Conservation (phyloP, 2,329 filamentous ascomycete species). For the Talaromyces atroroseus region DNA sequence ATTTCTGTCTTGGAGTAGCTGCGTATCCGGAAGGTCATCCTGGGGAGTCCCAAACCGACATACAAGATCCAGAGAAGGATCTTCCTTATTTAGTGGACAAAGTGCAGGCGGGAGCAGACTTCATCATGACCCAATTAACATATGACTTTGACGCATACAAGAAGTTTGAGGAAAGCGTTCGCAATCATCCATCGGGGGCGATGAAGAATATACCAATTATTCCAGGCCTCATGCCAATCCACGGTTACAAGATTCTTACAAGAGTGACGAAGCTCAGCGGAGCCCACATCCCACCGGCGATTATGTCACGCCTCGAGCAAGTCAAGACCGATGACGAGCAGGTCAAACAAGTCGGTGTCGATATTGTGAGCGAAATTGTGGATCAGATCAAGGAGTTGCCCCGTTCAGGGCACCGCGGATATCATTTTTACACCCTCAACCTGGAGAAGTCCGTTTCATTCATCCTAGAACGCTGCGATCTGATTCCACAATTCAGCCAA, state of each 20-base stretch:
- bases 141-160: conserved; percentile 83
- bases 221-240: conserved; percentile 93
- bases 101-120: conserved; percentile 84
- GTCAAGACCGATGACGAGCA: conserved; percentile 44
- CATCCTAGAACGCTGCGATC: conserved; percentile 75
- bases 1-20: conserved; percentile 93
- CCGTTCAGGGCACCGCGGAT: conserved; percentile 61
- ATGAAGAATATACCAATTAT: conserved; percentile 88
- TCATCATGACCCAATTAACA: conserved; percentile 97
- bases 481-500: conserved; percentile 59
- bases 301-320: conserved; percentile 58
- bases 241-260: conserved; percentile 93
- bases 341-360: conserved; percentile 45
- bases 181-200: conserved; percentile 73
- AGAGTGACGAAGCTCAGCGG: conserved; percentile 92
- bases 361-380: conserved; percentile 76
- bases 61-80: conserved; percentile 61
- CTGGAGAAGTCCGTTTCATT: conserved; percentile 94
- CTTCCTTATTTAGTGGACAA: conserved; percentile 87
- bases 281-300: conserved; percentile 66
- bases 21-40: conserved; percentile 94
- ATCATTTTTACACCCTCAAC: conserved; percentile 97
- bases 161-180: conserved; percentile 68
- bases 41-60: conserved; percentile 81
- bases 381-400: conserved; percentile 66